Percentiles rank a stretch among this genome's conserved stretches.
Evolutionary conservation across 208 protist species (phyloP).

Genomic region (Trypanosoma melophagium): DNA sequence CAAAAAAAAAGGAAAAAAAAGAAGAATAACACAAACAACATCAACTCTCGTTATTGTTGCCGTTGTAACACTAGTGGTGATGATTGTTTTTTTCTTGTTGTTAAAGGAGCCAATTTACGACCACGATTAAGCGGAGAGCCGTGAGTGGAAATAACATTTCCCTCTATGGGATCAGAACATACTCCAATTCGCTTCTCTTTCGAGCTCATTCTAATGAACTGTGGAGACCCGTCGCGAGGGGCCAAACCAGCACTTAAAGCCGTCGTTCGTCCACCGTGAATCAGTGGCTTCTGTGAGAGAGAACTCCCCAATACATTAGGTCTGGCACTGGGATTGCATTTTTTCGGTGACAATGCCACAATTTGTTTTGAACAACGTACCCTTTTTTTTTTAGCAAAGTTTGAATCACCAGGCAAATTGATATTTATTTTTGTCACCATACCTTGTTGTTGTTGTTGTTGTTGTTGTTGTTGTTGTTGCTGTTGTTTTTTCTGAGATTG

Average conservation of each 20-base stretch:
- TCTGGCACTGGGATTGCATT: neutral
- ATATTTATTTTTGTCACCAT: neutral
- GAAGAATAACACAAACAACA: neutral
- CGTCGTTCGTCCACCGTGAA: neutral
- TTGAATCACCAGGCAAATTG: neutral
- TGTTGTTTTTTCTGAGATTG: no score
- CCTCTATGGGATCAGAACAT: neutral
- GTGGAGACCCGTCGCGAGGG: neutral
- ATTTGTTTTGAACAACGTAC: slow-evolving; percentile 1
- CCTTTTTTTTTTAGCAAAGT: slow-evolving; percentile 1
- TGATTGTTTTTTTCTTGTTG: neutral
- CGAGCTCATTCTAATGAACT: neutral
- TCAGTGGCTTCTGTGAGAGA: neutral
- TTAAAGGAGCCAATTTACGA: slow-evolving; percentile 17
- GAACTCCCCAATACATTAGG: neutral
- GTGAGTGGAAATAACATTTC: neutral
- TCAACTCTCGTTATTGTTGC: neutral
- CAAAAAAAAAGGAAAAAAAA: neutral
- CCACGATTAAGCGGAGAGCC: neutral
- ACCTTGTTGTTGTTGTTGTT: neutral
- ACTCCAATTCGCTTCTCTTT: neutral
- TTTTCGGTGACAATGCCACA: neutral
- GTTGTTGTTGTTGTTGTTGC: no score
- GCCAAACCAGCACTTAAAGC: neutral
- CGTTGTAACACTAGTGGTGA: neutral